A percentile compares a stretch with the other conserved stretches of the same genome.
These are phyloP conservation scores for Diplodia seriata DNA, from an alignment of 2,329 filamentous ascomycete species.

Conservation along the genomic window DNA sequence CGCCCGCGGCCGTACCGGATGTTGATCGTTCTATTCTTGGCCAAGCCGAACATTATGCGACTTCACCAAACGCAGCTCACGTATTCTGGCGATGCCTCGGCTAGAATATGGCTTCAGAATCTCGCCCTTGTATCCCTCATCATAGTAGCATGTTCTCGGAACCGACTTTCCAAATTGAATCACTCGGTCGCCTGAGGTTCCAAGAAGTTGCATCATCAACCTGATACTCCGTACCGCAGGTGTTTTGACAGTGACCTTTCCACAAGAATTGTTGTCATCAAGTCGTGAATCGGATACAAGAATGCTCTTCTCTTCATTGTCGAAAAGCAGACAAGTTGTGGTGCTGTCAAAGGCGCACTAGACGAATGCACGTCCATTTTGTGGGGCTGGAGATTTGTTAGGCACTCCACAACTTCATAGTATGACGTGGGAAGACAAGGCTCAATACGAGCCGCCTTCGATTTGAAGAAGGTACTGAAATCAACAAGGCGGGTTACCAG, in stretches of 20 bases:
- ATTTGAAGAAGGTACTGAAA: not conserved
- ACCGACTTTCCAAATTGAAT: not conserved
- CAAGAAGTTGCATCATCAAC: not conserved
- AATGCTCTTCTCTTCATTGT: not conserved
- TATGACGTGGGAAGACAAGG: not conserved
- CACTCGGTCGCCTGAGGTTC: not conserved
- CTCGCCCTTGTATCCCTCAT: not conserved
- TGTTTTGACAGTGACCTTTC: not conserved
- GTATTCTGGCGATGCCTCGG: not conserved
- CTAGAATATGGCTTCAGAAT: not conserved
- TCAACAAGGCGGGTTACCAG: not conserved
- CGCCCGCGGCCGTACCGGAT: not conserved
- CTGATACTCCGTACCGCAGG: not conserved
- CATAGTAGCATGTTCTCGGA: too few species aligned
- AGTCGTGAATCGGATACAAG: not conserved
- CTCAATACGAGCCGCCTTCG: not conserved
- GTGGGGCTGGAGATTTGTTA: not conserved
- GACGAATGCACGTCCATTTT: not conserved
- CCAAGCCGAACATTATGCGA: not conserved
- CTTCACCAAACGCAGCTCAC: not conserved
- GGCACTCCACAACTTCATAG: not conserved
- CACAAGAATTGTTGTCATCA: not conserved
- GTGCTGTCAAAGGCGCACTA: not conserved
- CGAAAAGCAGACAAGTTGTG: not conserved
- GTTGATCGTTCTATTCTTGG: constrained; percentile 1